Conservation (phyloP, 2,329 filamentous ascomycete genomes). For the Sarocladium brachiariae region DNA sequence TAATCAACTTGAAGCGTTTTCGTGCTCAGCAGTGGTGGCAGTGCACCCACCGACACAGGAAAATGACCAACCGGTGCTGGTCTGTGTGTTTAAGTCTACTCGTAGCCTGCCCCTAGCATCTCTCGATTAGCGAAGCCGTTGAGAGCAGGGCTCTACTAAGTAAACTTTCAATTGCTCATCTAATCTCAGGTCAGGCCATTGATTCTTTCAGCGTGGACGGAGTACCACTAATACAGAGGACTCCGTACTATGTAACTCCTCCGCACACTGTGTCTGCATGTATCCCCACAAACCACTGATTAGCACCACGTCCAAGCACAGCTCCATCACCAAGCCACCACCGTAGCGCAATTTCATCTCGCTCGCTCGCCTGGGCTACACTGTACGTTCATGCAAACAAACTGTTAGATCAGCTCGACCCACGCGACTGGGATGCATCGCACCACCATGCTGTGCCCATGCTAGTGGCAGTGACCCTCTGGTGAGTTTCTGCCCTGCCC, state of each 20-base stretch:
- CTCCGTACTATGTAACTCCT: too few species aligned
- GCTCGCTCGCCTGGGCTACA: background rate
- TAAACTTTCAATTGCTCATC: too few species aligned
- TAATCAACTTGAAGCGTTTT: constrained; percentile 4
- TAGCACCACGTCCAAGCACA: constrained; percentile 5
- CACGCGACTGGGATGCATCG: too few species aligned
- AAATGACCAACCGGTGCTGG: too few species aligned
- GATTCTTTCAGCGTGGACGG: too few species aligned
- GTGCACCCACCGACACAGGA: constrained; percentile 1
- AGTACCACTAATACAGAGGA: too few species aligned
- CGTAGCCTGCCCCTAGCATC: background rate
- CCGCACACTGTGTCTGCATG: too few species aligned
- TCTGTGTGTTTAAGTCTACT: too few species aligned
- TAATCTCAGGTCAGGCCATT: background rate
- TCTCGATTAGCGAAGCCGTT: background rate
- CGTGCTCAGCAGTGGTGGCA: constrained; percentile 1
- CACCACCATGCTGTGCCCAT: too few species aligned
- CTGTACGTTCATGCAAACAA: constrained; percentile 1
- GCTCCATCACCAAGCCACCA: constrained; percentile 2
- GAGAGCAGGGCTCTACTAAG: background rate
- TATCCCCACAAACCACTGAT: too few species aligned
- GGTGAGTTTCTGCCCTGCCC: too few species aligned
- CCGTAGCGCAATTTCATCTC: background rate
- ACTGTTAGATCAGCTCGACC: background rate
- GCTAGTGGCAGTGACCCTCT: too few species aligned